Base-by-base conservation (phyloP, 2,329 filamentous ascomycete species). In the Trichoderma cornu-damae region DNA sequence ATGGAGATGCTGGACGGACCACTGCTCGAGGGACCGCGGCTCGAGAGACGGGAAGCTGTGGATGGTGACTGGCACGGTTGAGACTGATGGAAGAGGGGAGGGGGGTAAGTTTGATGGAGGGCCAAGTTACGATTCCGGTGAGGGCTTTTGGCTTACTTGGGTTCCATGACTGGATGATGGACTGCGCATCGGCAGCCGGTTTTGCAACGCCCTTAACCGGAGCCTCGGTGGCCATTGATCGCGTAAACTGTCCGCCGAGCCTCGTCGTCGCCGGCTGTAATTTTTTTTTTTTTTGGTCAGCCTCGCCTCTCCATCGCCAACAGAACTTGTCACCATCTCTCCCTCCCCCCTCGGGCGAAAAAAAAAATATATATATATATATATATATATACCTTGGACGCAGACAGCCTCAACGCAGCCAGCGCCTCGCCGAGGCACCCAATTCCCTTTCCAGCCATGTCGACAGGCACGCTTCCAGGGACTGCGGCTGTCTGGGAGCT, bases 1-100 rank as follows among this genome's bases (percentile, higher is more conserved):
- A 69, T 89, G 78, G 43, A 99, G 87, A 73, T 96, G 90, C 67
- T 89, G 88, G 60, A 85, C 78, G 38, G 88, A 86, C 78, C 92
- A 97, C 66, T 83, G 75, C 69, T 89, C 84, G 71, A 95, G 87
- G 50, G 84, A 79, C 48, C 85, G 77, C 22, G 94, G 94, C 73
- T 96, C 91, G 74, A 96, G 85, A 9, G 85, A 83, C 34, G 94
- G 94, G 77, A 97, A 99, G 70, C 80, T 79, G 82, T 96, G 91
- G 73, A 96, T 83, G 55, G 93, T 97, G 61, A 93, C 81, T 56
- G 89, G 84, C 57, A 95, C 89, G 28, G 83, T 85, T 63, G 79
- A 77, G 63, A 77, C 82, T 82, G 60, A 20, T 1, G 11, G 49
- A 32, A 32, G 32, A 20, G 2, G 11, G 49, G 38, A 32, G 32